Evolutionary conservation across 78 protist species (phyloP).

Genomic region (Planoprotostelium fungivorum): DNA sequence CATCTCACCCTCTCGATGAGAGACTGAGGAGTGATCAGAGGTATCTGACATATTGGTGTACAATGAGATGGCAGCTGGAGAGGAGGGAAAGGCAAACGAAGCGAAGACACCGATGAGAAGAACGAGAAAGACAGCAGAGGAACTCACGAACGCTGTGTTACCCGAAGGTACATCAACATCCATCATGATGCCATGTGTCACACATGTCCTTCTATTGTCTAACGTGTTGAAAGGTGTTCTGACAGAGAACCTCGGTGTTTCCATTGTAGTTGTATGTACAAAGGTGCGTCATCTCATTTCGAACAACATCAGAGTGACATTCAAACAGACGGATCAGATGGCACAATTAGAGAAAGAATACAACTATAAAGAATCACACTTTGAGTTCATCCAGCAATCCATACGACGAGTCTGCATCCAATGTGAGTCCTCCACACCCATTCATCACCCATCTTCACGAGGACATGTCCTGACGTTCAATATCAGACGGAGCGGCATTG

Average conservation of each 20-base stretch:
- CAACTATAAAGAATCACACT: constrained; percentile 49
- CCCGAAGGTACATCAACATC: constrained; percentile 31
- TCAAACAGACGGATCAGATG: constrained; percentile 42
- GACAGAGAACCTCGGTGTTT: constrained; percentile 44
- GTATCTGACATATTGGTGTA: background rate
- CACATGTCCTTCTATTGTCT: too few species aligned
- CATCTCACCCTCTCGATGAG: constrained; percentile 22
- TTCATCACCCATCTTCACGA: background rate
- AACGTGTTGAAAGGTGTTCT: constrained; percentile 39
- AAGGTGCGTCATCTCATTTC: constrained; percentile 19
- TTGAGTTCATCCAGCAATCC: constrained; percentile 66
- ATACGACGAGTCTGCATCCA: constrained; percentile 49
- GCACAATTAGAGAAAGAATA: constrained; percentile 50
- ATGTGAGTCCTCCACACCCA: constrained; percentile 13
- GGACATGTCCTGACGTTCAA: background rate
- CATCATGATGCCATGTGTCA: too few species aligned
- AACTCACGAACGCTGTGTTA: constrained; percentile 44
- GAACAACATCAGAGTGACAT: background rate
- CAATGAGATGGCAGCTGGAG: background rate
- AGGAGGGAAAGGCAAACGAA: constrained; percentile 13
- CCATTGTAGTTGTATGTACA: constrained; percentile 41
- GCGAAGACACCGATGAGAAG: constrained; percentile 31
- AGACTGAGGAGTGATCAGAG: too few species aligned
- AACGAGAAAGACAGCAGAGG: constrained; percentile 4
- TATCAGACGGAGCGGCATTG: constrained; percentile 62